Conservation (phyloP, 805 yeast species). For the Metschnikowia orientalis region DNA sequence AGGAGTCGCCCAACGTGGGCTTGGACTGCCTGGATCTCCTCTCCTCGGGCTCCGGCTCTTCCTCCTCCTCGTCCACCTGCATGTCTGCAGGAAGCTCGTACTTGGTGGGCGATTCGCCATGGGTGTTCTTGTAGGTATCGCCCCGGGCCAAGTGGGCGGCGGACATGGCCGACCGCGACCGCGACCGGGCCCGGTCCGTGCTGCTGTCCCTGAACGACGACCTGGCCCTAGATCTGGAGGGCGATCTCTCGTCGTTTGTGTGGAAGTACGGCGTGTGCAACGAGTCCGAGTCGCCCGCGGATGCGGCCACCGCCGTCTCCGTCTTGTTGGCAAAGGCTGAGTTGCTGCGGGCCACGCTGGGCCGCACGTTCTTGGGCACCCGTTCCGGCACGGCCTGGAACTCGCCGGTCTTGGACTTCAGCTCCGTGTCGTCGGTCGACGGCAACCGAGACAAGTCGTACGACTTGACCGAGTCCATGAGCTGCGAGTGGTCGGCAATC, state of each 20-base stretch:
- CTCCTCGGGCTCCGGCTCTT: constrained; percentile 31
- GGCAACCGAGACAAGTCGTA: constrained; percentile 29
- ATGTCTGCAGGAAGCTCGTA: constrained; percentile 42
- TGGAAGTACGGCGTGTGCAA: constrained; percentile 19
- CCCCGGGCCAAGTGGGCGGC: constrained; percentile 72
- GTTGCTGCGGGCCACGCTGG: constrained; percentile 10
- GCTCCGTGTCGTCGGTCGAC: constrained; percentile 15
- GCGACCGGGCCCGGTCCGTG: constrained; percentile 20
- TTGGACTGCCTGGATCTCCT: constrained; percentile 38
- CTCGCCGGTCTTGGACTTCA: constrained; percentile 14
- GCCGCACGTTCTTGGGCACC: constrained; percentile 4
- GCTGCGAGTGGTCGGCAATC: constrained; percentile 33
- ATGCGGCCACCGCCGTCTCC: constrained; percentile 12
- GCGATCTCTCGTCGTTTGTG: constrained; percentile 14
- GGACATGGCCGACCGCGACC: constrained; percentile 20
- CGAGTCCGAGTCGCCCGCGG: constrained; percentile 15
- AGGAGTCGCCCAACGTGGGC: constrained; percentile 43
- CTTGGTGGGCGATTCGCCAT: constrained; percentile 41
- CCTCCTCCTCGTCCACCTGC: constrained; percentile 20
- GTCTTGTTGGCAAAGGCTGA: constrained; percentile 10
- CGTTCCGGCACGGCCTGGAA: constrained; percentile 8
- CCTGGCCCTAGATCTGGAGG: constrained; percentile 31
- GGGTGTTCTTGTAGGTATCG: constrained; percentile 64
- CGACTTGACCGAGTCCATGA: constrained; percentile 33
- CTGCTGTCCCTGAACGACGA: constrained; percentile 12